These are phyloP conservation scores for Blepharisma undulans DNA, from an alignment of 169 alveolate genomes.

Conservation along the genomic window DNA sequence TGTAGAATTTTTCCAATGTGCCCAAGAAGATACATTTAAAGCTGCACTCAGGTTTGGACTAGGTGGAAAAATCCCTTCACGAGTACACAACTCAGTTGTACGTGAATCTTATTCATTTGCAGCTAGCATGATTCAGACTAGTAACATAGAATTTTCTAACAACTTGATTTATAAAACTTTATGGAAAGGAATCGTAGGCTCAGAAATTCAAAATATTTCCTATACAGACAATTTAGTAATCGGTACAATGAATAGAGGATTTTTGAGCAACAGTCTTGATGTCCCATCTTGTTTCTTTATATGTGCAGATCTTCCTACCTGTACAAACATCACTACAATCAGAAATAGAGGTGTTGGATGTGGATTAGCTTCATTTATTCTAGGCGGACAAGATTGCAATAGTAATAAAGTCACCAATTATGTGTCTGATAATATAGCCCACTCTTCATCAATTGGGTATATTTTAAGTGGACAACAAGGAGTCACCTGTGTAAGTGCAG, in stretches of 20 bases:
- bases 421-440: neutral
- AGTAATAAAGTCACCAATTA: neutral
- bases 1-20: neutral
- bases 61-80: neutral
- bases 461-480: neutral
- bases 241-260: neutral
- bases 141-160: neutral
- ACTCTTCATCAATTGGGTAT: neutral
- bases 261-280: neutral
- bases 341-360: neutral
- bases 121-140: neutral
- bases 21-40: neutral
- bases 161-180: neutral
- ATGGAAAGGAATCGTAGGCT: slow-evolving; percentile 14
- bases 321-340: neutral
- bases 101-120: slow-evolving; percentile 9
- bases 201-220: neutral
- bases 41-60: neutral
- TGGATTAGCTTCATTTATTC: neutral
- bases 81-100: neutral
- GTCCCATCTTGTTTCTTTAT: neutral
- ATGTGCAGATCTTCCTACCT: neutral
- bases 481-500: neutral
- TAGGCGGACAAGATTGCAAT: neutral
- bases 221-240: neutral